Conservation (phyloP, 1,139 yeast genomes). For the Pichiaceae sp. region DNA sequence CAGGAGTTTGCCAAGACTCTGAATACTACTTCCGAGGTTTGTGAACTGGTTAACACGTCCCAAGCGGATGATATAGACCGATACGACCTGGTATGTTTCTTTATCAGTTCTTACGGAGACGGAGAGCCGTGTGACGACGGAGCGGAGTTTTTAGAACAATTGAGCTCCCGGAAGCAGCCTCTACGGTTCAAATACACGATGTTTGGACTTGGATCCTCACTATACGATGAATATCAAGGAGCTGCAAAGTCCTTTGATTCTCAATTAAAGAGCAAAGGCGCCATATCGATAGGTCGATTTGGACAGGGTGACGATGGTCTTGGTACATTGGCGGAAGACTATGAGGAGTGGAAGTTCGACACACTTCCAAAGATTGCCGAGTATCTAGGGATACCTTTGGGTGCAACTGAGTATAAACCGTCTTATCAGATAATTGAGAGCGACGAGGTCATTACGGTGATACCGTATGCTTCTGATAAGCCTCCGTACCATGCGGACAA, state of each 20-base stretch:
- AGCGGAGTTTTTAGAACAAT: slow-evolving; percentile 40
- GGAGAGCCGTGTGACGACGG: slow-evolving; percentile 98
- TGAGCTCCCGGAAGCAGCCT: slow-evolving; percentile 10
- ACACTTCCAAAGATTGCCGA: slow-evolving; percentile 55
- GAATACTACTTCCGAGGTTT: too few species aligned
- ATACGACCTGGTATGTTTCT: slow-evolving; percentile 47
- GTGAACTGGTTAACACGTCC: too few species aligned
- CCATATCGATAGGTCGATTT: slow-evolving; percentile 54
- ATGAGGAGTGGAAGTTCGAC: slow-evolving; percentile 79
- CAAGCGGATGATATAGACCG: slow-evolving; percentile 37
- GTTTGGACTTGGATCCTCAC: slow-evolving; percentile 89
- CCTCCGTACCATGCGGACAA: slow-evolving; percentile 70
- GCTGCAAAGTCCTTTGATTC: slow-evolving; percentile 54
- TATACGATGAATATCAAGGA: slow-evolving; percentile 83
- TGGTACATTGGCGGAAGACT: slow-evolving; percentile 90
- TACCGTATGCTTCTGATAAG: slow-evolving; percentile 28
- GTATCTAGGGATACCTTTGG: slow-evolving; percentile 28
- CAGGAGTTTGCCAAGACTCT: slow-evolving; percentile 73
- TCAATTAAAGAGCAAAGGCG: slow-evolving; percentile 53
- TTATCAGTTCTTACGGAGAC: slow-evolving; percentile 92
- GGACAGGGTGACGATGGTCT: slow-evolving; percentile 93
- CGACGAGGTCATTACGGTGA: slow-evolving; percentile 15
- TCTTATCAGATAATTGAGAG: slow-evolving; percentile 31
- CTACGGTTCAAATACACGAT: slow-evolving; percentile 62
- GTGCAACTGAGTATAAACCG: slow-evolving; percentile 54